phyloP scores from a whole-genome alignment of 208 protist species.

The Trypanosoma rangeli region DNA sequence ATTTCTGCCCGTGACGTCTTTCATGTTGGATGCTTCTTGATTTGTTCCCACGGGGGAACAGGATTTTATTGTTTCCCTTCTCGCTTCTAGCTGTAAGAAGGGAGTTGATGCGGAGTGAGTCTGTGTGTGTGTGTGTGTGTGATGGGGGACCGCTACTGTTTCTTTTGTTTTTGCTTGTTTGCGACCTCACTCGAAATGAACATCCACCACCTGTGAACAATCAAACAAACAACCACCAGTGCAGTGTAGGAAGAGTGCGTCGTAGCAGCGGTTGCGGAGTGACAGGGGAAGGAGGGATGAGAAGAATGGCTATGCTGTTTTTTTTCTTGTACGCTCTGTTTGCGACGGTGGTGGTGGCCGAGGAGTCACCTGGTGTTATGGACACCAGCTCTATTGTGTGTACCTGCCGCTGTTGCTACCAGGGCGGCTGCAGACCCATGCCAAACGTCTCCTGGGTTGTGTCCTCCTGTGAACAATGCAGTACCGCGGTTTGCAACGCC shows the following conservation, averaged over 20 bases:
- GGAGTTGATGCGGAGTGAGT: not conserved
- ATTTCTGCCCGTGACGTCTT: not conserved
- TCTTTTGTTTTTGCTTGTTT: not conserved
- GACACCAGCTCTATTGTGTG: slow-evolving; percentile 45
- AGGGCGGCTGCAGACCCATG: slow-evolving; percentile 59
- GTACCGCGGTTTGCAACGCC: slow-evolving; percentile 52
- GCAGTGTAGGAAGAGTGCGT: not conserved
- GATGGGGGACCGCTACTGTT: not conserved
- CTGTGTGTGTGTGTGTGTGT: not conserved
- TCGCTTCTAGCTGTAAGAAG: not conserved
- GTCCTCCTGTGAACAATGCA: slow-evolving; percentile 47
- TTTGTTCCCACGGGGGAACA: not conserved
- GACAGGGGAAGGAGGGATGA: not conserved
- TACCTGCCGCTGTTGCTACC: slow-evolving; percentile 81
- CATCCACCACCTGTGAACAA: not conserved
- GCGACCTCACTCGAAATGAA: not conserved
- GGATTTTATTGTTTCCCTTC: not conserved
- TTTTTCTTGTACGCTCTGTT: slow-evolving; percentile 4
- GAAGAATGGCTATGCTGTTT: not conserved
- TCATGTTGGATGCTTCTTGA: not conserved
- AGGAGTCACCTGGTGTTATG: not conserved
- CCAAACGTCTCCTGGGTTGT: slow-evolving; percentile 55
- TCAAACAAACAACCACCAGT: not conserved
- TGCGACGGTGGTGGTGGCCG: not conserved
- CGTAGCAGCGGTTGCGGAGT: not conserved